Conservation (phyloP, 805 yeast species). For the Pichia insulana region DNA sequence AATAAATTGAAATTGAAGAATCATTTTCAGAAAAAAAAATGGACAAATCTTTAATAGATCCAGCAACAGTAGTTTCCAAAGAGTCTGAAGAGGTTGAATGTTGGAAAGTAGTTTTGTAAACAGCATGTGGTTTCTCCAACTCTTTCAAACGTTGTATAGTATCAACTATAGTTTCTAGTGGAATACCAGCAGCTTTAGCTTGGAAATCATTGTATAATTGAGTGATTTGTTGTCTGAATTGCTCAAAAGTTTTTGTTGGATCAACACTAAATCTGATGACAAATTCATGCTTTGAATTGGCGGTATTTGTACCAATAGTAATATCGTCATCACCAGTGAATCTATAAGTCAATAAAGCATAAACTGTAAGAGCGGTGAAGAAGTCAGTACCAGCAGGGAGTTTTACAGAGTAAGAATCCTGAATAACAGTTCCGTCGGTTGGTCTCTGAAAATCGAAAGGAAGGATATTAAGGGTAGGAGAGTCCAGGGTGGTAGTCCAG, state of each 20-base stretch:
- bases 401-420: constrained; percentile 33
- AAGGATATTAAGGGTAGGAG: constrained; percentile 76
- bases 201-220: constrained; percentile 31
- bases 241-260: constrained; percentile 44
- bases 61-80: constrained; percentile 39
- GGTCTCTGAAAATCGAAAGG: constrained; percentile 87
- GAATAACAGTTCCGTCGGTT: constrained; percentile 54
- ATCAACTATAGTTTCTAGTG: constrained; percentile 49
- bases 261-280: constrained; percentile 54
- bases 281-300: constrained; percentile 37
- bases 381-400: constrained; percentile 26
- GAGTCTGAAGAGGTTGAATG: constrained; percentile 30
- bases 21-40: constrained; percentile 38
- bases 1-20: constrained; percentile 38
- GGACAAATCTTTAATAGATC: constrained; percentile 59
- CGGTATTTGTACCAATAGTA: constrained; percentile 70
- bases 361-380: constrained; percentile 51
- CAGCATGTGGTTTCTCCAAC: constrained; percentile 50
- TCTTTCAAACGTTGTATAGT: constrained; percentile 40
- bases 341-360: constrained; percentile 64
- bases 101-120: constrained; percentile 55
- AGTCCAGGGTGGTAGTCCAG: constrained; percentile 63
- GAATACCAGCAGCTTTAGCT: constrained; percentile 27
- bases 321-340: constrained; percentile 93
- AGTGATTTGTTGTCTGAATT: constrained; percentile 39